Evolutionary conservation across 345 rosid species (phyloP), one percentile per base, ranked within the genome.

Genomic region (Balakata baccata): DNA sequence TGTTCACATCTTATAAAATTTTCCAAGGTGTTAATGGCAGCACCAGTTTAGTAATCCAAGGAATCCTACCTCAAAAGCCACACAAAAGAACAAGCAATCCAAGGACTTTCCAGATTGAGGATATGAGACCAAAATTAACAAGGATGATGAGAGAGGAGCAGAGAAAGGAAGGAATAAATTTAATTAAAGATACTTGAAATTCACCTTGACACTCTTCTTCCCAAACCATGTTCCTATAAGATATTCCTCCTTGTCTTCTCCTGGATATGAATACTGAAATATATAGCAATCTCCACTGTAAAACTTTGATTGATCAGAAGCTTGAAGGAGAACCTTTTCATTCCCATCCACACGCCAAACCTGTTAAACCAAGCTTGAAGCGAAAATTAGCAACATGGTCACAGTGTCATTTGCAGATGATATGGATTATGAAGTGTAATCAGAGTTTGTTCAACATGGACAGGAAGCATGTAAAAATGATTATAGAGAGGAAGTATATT

Each of bases 201-300:
- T 80, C 62, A 96, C 99, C 93, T 93, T 92, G 18, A 87, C 84
- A 57, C 98, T 90, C 80, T 87, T 90, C 89, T 87, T 90, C 69
- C 99, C 99, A 61, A 93, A 82, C 98, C 98, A 96, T 68, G 96
- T 88, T 79, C 99, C 98, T 56, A 93, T 84, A 56, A 96, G 90
- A 82, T 80, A 71, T 69, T 96, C 99, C 79, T 96, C 99, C 79
- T 81, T 89, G 66, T 89, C 97, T 76, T 95, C 98, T 80, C 97
- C 98, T 3, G 97, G 87, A 79, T 89, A 95, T 13, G 98, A 82
- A 86, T 95, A 95, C 71, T 85, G 94, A 78, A 91, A 86, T 65
- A 95, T 85, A 75, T 85, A 91, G 86, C 98, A 92, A 72, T 91
- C 99, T 68, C 99, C 97, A 23, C 92, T 80, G 61, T 88, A 92